Evolutionary conservation across 768 basidiomycete genomes (phyloP), one percentile per base, ranked within the genome.

Genomic region (Stropharia rugosoannulata): DNA sequence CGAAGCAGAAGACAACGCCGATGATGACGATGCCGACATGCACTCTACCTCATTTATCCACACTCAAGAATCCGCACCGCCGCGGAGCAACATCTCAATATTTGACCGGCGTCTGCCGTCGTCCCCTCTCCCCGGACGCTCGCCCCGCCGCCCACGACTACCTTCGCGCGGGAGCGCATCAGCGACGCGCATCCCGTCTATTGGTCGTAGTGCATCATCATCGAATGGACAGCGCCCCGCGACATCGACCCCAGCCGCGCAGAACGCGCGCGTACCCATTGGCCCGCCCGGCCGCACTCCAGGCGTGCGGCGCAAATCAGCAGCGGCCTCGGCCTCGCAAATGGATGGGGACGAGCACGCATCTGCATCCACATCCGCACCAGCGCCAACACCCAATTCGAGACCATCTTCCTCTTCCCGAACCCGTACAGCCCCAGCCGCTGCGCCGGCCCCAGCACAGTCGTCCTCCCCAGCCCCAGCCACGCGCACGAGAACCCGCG

Each of bases 111-210:
- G 54, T 29, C 25, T 27, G 16, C 54, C 54, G 1, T 19, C 54
- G n/a, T 55, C 54, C 1, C 54, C 54, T 0, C 45, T 55, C 22
- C 54, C 54, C 41, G 43, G 29, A 6, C 45, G 35, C 15, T 55
- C 54, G 4, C 54, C 54, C 1, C 54, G 54, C 15, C n/a, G 54
- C 11, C 53, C 53, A 8, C 53, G 52, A 3, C 19, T 32, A 22
- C 22, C 22, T 22, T 22, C 22, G 22, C 22, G 22, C 22, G 22
- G 22, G 22, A 22, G 22, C 22, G 22, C 22, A 22, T 1, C 22
- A 22, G 29, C 27, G 42, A 29, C 37, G 37, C 10, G 43, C 36
- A 42, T 22, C 36, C 15, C 22, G n/a, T 40, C 51, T 41, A 16
- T 10, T 7, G 29, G 29, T 1, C 29, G 9, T 3, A 10, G 6